A percentile compares a stretch with the other conserved stretches of the same genome.
Conservation (phyloP, 768 basidiomycete genomes). For the Mycena latifolia region DNA sequence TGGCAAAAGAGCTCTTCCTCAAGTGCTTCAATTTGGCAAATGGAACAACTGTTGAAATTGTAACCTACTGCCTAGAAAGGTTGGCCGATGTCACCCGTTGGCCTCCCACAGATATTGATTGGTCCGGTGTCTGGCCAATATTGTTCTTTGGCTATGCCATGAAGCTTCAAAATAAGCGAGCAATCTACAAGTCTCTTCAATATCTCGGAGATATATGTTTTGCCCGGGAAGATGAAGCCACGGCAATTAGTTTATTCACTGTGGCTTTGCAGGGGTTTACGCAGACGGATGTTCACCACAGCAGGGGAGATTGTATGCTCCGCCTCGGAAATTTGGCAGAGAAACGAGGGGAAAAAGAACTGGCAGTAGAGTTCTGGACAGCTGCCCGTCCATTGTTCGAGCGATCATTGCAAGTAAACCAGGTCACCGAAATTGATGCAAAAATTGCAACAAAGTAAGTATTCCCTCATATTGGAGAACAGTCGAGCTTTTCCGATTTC, state of each 20-base stretch:
- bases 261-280: constrained; percentile 1
- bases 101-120: too few species aligned
- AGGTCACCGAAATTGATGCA: not conserved
- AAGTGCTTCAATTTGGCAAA: not conserved
- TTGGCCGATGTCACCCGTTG: not conserved
- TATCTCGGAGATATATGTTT: not conserved
- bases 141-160: not conserved
- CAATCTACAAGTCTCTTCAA: not conserved
- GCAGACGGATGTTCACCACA: not conserved
- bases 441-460: too few species aligned
- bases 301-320: not conserved
- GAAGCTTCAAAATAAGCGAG: not conserved
- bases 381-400: not conserved
- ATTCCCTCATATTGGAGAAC: too few species aligned
- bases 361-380: not conserved
- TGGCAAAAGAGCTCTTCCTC: not conserved
- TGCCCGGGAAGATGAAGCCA: not conserved
- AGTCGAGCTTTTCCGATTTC: too few species aligned
- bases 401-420: not conserved
- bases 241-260: not conserved
- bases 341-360: not conserved
- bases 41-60: not conserved
- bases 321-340: not conserved
- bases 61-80: not conserved
- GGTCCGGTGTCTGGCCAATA: too few species aligned